Evolutionary conservation across 495 filamentous ascomycete species (phyloP), one percentile per base, ranked within the genome.

Genomic region (Hypoxylon subgilvum): DNA sequence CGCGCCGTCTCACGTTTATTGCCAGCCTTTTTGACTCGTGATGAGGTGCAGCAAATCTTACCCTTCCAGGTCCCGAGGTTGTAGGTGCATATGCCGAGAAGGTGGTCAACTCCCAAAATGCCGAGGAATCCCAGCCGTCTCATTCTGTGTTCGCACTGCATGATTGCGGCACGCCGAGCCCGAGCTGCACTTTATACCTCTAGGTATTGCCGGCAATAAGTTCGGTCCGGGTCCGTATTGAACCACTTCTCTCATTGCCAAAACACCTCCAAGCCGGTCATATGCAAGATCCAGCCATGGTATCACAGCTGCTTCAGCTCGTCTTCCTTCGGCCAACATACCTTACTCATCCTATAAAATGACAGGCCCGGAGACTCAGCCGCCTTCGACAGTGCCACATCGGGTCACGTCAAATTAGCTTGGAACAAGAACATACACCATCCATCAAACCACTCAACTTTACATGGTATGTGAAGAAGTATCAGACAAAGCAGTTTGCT

Each of bases 231-330:
- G 44, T 36, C 47, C n/a, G n/a, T 46, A 21, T 36, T 42, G 31
- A 36, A 28, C 42, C 46, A 25, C 38, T 35, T 18, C 9, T 30
- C 21, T n/a, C 21, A 32, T 52, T 19, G 32, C 40, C n/a, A 35
- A 12, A 31, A 36, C 48, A 10, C 30, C 19, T 39, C 43, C 40
- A 17, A 13, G n/a, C 42, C 43, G 42, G 25, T 39, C n/a, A 12
- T 49, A 58, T 50, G 41, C 53, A 58, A 28, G 13, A 34, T 48
- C 22, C 52, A 52, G 52, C 52, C 35, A 52, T 36, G 19, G 47
- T 58, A 42, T 63, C 31, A 49, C 43, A 50, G 38, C 32, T 39
- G 23, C 36, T 45, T 17, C 30, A 42, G 27, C 30, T 36, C 19
- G 39, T 35, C 19, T 32, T 18, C 40, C 35, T 51, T 28, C 10